Conservation (phyloP, 73 alveolate genomes). For the Paramecium biaurelia region DNA sequence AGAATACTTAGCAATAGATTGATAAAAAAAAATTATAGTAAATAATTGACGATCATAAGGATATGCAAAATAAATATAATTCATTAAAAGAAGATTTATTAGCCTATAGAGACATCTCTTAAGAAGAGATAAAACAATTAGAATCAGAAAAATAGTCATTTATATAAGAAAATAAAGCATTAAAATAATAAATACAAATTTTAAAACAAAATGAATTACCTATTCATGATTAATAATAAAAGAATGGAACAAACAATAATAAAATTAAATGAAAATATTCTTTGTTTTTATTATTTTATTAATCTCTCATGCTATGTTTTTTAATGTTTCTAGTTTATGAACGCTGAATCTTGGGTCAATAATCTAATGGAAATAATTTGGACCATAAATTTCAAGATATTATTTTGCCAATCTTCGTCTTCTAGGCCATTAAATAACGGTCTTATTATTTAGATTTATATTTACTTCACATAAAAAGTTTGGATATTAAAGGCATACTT, state of each 20-base stretch:
- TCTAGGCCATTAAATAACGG: constrained; percentile 31
- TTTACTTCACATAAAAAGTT: constrained; percentile 2
- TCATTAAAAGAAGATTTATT: background rate
- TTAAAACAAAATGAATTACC: background rate
- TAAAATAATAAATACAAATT: background rate
- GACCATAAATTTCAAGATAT: constrained; percentile 38
- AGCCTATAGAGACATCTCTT: background rate
- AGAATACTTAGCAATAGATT: background rate
- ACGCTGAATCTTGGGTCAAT: constrained; percentile 37
- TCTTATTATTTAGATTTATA: background rate
- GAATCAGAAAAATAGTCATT: background rate
- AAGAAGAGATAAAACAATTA: background rate
- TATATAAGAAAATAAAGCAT: background rate
- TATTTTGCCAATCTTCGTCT: constrained; percentile 19
- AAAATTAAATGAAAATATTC: background rate
- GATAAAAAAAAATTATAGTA: background rate
- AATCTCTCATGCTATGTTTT: constrained; percentile 22
- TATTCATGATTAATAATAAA: background rate
- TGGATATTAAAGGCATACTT: background rate
- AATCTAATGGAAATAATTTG: constrained; percentile 25
- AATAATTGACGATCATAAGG: background rate
- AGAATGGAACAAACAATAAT: background rate
- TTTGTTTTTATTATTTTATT: background rate
- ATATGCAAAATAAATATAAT: background rate
- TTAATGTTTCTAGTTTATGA: constrained; percentile 19